These are phyloP conservation scores for Aeschynomene evenia DNA, from an alignment of 306 rosid species.

Conservation along the genomic window DNA sequence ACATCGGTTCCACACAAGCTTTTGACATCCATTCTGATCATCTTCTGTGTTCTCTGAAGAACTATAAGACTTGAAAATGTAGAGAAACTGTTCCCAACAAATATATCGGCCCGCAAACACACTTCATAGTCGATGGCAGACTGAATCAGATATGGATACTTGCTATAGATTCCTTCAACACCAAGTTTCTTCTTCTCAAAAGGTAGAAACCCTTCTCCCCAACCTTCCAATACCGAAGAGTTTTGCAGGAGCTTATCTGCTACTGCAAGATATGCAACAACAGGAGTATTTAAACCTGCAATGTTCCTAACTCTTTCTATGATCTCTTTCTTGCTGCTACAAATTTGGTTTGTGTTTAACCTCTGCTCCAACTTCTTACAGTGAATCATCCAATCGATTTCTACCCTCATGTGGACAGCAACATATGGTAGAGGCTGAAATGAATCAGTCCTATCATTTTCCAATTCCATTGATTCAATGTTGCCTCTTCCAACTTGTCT, in stretches of 20 bases:
- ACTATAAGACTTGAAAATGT: conserved; percentile 84
- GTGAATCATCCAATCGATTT: conserved; percentile 94
- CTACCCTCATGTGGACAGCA: conserved; percentile 91
- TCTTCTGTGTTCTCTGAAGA: conserved; percentile 81
- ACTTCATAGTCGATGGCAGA: conserved; percentile 93
- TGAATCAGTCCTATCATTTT: background rate
- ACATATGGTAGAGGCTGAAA: conserved; percentile 47
- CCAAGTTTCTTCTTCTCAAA: conserved; percentile 80
- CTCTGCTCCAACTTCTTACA: conserved; percentile 76
- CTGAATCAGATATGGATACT: conserved; percentile 78
- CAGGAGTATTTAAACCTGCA: conserved; percentile 40
- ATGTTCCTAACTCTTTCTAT: conserved; percentile 68
- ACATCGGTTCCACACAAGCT: conserved; percentile 44
- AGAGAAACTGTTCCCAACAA: conserved; percentile 88
- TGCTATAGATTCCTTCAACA: conserved; percentile 49
- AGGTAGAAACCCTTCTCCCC: conserved; percentile 71
- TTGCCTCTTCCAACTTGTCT: conserved; percentile 44
- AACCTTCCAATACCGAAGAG: conserved; percentile 60
- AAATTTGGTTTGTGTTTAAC: conserved; percentile 54
- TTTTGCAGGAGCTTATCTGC: conserved; percentile 74
- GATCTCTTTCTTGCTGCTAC: conserved; percentile 79
- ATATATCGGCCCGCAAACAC: conserved; percentile 68
- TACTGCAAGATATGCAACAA: conserved; percentile 66
- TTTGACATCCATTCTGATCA: conserved; percentile 37
- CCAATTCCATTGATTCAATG: background rate